Evolutionary conservation across 2,329 filamentous ascomycete genomes (phyloP).

Genomic region (Tolypocladium amazonense): DNA sequence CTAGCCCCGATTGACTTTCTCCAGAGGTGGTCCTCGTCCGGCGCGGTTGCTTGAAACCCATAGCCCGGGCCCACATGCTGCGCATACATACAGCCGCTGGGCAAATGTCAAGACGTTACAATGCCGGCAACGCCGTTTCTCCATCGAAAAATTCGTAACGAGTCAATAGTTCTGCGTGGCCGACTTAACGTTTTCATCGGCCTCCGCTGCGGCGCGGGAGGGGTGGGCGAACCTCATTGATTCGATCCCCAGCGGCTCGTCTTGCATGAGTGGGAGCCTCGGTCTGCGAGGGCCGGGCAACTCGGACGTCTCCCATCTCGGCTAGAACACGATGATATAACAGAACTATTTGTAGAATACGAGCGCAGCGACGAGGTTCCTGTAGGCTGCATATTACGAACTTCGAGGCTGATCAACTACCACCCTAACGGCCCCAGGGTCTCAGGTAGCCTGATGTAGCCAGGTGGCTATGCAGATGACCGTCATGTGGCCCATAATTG

Average conservation of each 20-base stretch:
- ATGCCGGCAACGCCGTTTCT: background rate
- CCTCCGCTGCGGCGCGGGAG: background rate
- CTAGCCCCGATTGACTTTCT: background rate
- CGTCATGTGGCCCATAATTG: background rate
- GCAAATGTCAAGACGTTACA: background rate
- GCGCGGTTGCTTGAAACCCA: too few relatives aligned
- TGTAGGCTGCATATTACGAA: background rate
- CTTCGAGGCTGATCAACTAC: background rate
- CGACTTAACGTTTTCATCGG: background rate
- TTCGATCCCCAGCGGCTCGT: background rate
- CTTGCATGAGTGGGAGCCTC: background rate
- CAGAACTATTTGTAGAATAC: conserved; percentile 2
- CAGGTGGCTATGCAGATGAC: background rate
- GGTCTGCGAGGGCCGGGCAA: background rate
- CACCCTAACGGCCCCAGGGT: background rate
- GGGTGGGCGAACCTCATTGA: background rate
- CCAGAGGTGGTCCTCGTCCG: too few relatives aligned
- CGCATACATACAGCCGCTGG: background rate
- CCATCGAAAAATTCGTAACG: background rate
- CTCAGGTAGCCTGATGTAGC: background rate
- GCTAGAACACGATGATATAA: background rate
- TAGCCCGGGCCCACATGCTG: background rate
- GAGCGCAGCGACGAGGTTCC: background rate
- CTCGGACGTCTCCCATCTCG: background rate
- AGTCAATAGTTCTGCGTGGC: background rate